These are phyloP conservation scores for Candida ulmi DNA, from an alignment of 805 yeast genomes.

Conservation along the genomic window DNA sequence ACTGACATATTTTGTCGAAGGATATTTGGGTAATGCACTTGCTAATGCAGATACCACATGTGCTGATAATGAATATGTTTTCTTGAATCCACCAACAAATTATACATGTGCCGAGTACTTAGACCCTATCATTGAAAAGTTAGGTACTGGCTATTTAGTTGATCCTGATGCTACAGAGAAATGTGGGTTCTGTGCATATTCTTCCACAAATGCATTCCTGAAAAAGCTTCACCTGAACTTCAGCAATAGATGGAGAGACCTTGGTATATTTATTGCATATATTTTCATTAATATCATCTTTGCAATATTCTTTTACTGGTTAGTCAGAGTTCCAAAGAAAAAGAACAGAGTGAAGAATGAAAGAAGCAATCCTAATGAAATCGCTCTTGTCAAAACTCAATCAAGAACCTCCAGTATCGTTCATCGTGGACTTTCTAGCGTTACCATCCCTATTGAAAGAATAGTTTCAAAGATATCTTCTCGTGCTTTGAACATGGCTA, in stretches of 20 bases:
- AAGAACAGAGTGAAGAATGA: constrained; percentile 26
- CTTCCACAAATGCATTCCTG: constrained; percentile 54
- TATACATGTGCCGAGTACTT: constrained; percentile 53
- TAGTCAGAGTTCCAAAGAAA: constrained; percentile 68
- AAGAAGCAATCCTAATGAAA: too few species aligned
- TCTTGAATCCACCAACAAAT: constrained; percentile 46
- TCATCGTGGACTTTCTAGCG: too few species aligned
- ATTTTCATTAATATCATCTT: constrained; percentile 33
- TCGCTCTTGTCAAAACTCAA: too few species aligned
- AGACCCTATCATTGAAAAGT: constrained; percentile 24
- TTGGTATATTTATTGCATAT: constrained; percentile 46
- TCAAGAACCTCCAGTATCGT: too few species aligned
- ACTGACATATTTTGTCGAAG: constrained; percentile 55
- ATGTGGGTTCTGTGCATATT: constrained; percentile 58
- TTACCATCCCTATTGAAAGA: too few species aligned
- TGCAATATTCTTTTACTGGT: constrained; percentile 44
- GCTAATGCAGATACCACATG: constrained; percentile 45
- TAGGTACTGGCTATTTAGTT: constrained; percentile 21
- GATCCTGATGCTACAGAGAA: constrained; percentile 29
- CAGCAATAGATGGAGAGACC: constrained; percentile 58
- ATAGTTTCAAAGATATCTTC: too few species aligned
- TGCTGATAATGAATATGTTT: constrained; percentile 39
- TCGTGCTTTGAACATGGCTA: too few species aligned
- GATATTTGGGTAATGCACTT: constrained; percentile 47
- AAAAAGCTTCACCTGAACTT: constrained; percentile 32